phyloP scores from a whole-genome alignment of 2,329 filamentous ascomycete genomes.

The Scytalidium lignicola region DNA sequence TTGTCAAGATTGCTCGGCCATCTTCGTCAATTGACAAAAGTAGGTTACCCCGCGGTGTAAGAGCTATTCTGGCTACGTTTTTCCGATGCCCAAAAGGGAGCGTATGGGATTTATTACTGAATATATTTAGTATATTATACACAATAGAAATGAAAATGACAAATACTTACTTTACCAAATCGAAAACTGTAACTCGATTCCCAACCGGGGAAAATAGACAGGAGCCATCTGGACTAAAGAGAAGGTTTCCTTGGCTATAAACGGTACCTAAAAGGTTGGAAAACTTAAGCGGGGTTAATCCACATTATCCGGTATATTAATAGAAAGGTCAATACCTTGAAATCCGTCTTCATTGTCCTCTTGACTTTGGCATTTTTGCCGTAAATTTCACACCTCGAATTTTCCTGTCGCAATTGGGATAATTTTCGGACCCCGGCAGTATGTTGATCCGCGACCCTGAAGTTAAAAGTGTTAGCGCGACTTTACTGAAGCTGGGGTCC shows the following conservation, averaged over 20 bases:
- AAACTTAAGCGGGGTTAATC: conserved; percentile 58
- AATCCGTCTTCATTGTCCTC: conserved; percentile 92
- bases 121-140: not conserved
- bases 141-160: not conserved
- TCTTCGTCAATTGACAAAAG: conserved; percentile 91
- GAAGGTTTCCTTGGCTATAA: conserved; percentile 94
- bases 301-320: not conserved
- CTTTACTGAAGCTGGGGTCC: conserved; percentile 3
- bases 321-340: conserved; percentile 61
- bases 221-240: conserved; percentile 94
- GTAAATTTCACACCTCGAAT: conserved; percentile 1
- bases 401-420: conserved; percentile 8
- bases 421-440: conserved; percentile 7
- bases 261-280: conserved; percentile 97
- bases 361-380: conserved; percentile 18
- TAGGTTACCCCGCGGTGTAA: conserved; percentile 86
- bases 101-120: conserved; percentile 80
- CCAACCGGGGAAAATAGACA: conserved; percentile 94
- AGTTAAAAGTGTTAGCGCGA: not conserved
- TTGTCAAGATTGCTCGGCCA: conserved; percentile 88
- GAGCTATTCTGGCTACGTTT: conserved; percentile 83
- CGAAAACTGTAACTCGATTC: conserved; percentile 93
- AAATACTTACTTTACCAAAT: conserved; percentile 76
- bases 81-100: conserved; percentile 88
- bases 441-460: conserved; percentile 5